Evolutionary conservation across 352 stramenopile species (phyloP), one percentile per base, ranked within the genome.

Genomic region (Phytophthora hibernalis): DNA sequence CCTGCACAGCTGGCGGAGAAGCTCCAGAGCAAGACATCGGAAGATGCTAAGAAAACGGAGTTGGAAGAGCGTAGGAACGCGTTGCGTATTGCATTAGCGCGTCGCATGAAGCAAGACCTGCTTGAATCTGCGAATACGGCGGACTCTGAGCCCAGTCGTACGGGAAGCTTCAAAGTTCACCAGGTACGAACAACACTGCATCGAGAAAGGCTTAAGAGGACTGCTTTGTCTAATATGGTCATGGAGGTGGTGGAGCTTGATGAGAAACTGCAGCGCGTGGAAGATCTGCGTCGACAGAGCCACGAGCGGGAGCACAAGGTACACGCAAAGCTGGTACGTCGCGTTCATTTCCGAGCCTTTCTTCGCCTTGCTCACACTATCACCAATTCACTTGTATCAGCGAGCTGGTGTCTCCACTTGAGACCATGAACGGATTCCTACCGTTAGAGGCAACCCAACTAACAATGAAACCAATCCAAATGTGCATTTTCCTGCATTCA

Each of bases 61-160:
- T 76, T 80, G n/a, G 83, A 92, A 42, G 78, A 91, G 43, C 82
- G 84, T 3, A 80, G 83, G 51, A 88, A 88, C 24, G 83, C 81
- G 13, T 71, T 95, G 38, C 83, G 82, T 20, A 80, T 91, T 65
- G 80, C 87, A 8, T 70, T 95, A 10, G 85, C 82, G 1, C 87
- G 83, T 15, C 80, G 83, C 43, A 91, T 95, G 83, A 95, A 93
- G 65, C 83, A 93, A 53, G 87, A 92, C 40, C 66, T 91, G 20
- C 72, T 90, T n/a, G 77, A 87, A 16, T 74, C 68, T 15, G 65
- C 76, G 10, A 67, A 30, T 40, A 26, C 44, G 10, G 61, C 67
- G 9, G 67, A 49, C 2, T 70, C 53, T 16, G 67, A 74, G 12
- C 67, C 67, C 7, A 74, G 61, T 53, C 53, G 47, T 21, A 50